Base-by-base conservation (phyloP, 805 yeast species). In the Saccharomycopsis olivae region DNA sequence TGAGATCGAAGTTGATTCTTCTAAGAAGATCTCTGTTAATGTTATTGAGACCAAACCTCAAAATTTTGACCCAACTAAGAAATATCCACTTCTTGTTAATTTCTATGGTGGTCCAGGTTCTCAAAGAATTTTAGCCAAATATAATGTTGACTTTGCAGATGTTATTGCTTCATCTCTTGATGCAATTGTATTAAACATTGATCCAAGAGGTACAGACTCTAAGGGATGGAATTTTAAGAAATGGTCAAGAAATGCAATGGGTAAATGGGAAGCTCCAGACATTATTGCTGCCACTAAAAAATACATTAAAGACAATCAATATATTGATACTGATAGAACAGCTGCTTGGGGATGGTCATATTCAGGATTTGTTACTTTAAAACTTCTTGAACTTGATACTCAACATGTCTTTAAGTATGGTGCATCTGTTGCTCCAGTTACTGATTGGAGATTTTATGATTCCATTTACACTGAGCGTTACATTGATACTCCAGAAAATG, bases 321-420 rank as follows among this genome's bases (percentile, higher is more conserved):
- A 79, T 53, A 80, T 92, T 31, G 83, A 88, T 54, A 58, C 64
- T 18, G 62, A 68, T 3, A 70, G 73, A 45, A 76, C 85, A 10
- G 94, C 95, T 0, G 73, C 89, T 40, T 92, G 96, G 89, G 98
- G 98, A 6, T 92, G 98, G 98, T 83, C 95, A 17, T 92, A 89
- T 56, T 98, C 98, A 35, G 98, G 97, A 0, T 92, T 75, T 55
- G 71, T 86, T 68, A 87, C 98, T 0, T 68, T 92, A 51, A 92
- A 88, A 60, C 81, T 94, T 0, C 62, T 92, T 35, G 97, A 92
- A 59, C 66, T 68, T 17, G 97, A 92, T 58, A 68, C 66, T 2
- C 85, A 86, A 14, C 62, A 73, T 28, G 73, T 76, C 13, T 88
- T 92, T 68, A 73, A 73, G 43, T 92, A 77, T 57, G 97, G 97